phyloP scores from a whole-genome alignment of 1,284 basidiomycete species.

The Butyriboletus appendiculatus region DNA sequence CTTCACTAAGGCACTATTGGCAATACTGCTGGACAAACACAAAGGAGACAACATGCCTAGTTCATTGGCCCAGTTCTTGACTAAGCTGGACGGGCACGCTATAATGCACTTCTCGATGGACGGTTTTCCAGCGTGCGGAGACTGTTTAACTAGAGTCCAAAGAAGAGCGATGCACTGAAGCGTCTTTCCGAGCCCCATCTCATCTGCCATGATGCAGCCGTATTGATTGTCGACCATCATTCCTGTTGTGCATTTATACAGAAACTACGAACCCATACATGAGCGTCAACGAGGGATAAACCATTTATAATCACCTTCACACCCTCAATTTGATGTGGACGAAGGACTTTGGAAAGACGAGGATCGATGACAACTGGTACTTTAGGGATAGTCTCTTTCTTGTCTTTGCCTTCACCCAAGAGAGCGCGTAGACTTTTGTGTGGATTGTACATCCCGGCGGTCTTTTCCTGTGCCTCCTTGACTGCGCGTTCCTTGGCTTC shows the following conservation, averaged over 20 bases:
- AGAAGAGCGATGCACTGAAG: constrained; percentile 96
- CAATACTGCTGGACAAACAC: background rate
- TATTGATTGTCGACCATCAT: constrained; percentile 92
- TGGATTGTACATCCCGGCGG: constrained; percentile 75
- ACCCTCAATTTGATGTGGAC: constrained; percentile 98
- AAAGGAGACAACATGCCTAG: constrained; percentile 56
- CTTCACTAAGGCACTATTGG: constrained; percentile 59
- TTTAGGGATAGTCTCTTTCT: constrained; percentile 71
- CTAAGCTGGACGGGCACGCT: constrained; percentile 94
- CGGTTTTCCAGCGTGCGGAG: constrained; percentile 81
- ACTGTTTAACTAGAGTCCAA: constrained; percentile 98
- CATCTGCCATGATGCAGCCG: constrained; percentile 99
- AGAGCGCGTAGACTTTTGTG: constrained; percentile 91
- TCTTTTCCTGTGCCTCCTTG: constrained; percentile 68
- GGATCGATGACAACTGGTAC: constrained; percentile 98
- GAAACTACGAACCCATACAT: constrained; percentile 57
- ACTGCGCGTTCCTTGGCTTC: constrained; percentile 65
- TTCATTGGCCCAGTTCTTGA: constrained; percentile 99
- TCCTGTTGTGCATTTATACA: constrained; percentile 94
- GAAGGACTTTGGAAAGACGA: constrained; percentile 79
- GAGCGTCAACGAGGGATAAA: constrained; percentile 2
- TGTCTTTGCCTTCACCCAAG: constrained; percentile 75
- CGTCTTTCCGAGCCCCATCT: constrained; percentile 98
- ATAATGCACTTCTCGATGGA: constrained; percentile 99
- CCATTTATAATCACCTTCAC: constrained; percentile 71